Percentiles rank a stretch among this genome's conserved stretches.
These are phyloP conservation scores for Kitagawia praeruptora DNA, from an alignment of 129 eudicot genomes.

Conservation along the genomic window DNA sequence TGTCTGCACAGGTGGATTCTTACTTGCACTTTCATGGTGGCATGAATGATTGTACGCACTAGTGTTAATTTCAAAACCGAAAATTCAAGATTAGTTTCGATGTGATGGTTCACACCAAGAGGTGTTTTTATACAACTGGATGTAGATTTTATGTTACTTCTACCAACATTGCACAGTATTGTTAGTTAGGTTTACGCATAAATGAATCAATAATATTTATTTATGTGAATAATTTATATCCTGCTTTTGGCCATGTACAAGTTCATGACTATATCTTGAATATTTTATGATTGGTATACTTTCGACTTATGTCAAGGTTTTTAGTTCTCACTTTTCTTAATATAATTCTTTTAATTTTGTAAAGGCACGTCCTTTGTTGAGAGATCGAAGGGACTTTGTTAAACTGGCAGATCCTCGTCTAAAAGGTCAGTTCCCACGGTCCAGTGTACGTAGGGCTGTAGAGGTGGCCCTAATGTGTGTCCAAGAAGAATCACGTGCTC, in stretches of 20 bases:
- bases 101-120: neutral
- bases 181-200: neutral
- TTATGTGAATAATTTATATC: neutral
- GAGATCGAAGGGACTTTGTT: conserved; percentile 31
- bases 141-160: neutral
- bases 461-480: conserved; percentile 55
- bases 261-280: neutral
- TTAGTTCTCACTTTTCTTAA: neutral
- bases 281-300: neutral
- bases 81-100: neutral
- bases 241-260: neutral
- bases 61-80: too few species aligned
- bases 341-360: neutral
- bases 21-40: too few species aligned
- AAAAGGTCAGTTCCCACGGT: conserved; percentile 39
- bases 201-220: neutral
- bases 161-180: neutral
- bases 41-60: too few species aligned
- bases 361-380: conserved; percentile 44
- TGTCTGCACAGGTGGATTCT: too few species aligned
- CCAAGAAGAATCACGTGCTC: conserved; percentile 27
- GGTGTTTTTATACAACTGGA: neutral
- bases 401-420: conserved; percentile 56
- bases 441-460: conserved; percentile 21
- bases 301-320: neutral